These are phyloP conservation scores for Aspergillus ochraceoroseus DNA, from an alignment of 2,329 filamentous ascomycete genomes.

Conservation along the genomic window DNA sequence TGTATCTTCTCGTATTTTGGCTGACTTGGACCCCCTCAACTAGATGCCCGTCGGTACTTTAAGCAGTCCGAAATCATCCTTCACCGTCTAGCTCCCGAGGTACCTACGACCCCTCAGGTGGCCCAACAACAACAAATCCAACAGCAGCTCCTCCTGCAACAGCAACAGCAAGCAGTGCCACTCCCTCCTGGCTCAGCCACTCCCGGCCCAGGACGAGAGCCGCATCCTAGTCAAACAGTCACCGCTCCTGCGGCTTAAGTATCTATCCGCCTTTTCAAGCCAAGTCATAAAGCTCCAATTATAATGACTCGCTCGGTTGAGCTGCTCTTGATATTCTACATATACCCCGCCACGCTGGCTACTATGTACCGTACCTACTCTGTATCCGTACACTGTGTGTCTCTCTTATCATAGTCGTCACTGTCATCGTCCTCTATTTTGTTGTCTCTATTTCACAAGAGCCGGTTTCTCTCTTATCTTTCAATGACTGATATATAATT, in stretches of 20 bases:
- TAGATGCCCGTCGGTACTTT: slow-evolving; percentile 94
- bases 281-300: neutral
- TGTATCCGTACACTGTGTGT: neutral
- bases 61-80: slow-evolving; percentile 99
- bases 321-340: slow-evolving; percentile 2
- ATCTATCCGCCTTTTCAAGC: neutral
- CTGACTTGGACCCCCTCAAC: slow-evolving; percentile 5
- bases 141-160: slow-evolving; percentile 35
- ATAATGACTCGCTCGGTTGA: neutral
- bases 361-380: neutral
- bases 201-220: slow-evolving; percentile 31
- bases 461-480: too few relatives aligned
- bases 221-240: slow-evolving; percentile 18
- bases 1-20: slow-evolving; percentile 12
- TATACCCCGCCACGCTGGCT: neutral
- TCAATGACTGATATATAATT: too few relatives aligned
- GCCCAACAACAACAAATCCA: slow-evolving; percentile 41
- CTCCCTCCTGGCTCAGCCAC: slow-evolving; percentile 37
- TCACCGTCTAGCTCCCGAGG: slow-evolving; percentile 66
- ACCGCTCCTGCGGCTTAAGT: slow-evolving; percentile 27
- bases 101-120: slow-evolving; percentile 40
- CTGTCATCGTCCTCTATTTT: too few relatives aligned
- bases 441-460: too few relatives aligned
- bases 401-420: neutral
- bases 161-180: slow-evolving; percentile 34